A percentile compares a stretch with the other conserved stretches of the same genome.
These are phyloP conservation scores for Spiromastix sp. DNA, from an alignment of 2,329 filamentous ascomycete genomes.

Conservation along the genomic window DNA sequence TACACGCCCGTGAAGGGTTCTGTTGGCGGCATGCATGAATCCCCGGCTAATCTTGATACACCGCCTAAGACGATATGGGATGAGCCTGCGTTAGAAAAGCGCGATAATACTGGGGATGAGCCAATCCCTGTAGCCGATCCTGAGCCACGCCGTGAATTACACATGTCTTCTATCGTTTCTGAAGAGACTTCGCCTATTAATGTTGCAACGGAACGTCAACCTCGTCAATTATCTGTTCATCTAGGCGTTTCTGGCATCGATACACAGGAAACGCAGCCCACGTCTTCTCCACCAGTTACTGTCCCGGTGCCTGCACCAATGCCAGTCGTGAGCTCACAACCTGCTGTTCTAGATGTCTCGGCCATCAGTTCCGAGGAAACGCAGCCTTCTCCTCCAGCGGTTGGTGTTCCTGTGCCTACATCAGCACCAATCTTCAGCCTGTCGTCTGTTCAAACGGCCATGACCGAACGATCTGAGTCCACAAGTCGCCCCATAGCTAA, in stretches of 20 bases:
- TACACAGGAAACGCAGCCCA: constrained; percentile 5
- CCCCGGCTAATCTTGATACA: constrained; percentile 19
- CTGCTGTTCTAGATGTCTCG: constrained; percentile 14
- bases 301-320: not conserved
- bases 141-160: constrained; percentile 17
- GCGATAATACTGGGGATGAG: not conserved
- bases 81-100: constrained; percentile 13
- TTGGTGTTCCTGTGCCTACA: too few species aligned
- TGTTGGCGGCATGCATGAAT: constrained; percentile 16
- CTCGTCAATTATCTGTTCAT: constrained; percentile 19
- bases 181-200: constrained; percentile 27
- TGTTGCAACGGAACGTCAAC: constrained; percentile 38
- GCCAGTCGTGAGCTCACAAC: not conserved
- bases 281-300: constrained; percentile 1
- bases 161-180: constrained; percentile 22
- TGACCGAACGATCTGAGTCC: too few species aligned
- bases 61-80: constrained; percentile 34
- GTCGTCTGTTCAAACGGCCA: too few species aligned
- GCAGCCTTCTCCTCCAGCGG: constrained; percentile 14
- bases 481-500: too few species aligned
- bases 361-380: constrained; percentile 13
- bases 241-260: constrained; percentile 17
- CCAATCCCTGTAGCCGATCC: constrained; percentile 8
- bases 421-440: too few species aligned
- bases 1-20: constrained; percentile 28